Evolutionary conservation across 2,329 filamentous ascomycete species (phyloP).

Genomic region (Penicillium sp.): DNA sequence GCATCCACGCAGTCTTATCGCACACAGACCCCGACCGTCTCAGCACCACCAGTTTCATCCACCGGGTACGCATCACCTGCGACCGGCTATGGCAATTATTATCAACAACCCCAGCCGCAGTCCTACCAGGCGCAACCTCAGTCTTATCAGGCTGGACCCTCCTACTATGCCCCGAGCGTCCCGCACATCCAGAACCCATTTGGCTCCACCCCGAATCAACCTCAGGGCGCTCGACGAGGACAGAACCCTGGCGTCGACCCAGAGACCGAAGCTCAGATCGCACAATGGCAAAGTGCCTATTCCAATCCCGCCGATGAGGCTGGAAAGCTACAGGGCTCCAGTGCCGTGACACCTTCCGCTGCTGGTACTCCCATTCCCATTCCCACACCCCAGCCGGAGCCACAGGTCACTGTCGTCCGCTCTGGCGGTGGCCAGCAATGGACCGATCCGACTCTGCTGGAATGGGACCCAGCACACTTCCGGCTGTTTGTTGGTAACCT

Average conservation of each 20-base stretch:
- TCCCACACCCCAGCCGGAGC: slow-evolving; percentile 42
- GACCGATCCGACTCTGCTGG: slow-evolving; percentile 83
- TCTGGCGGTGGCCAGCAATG: slow-evolving; percentile 89
- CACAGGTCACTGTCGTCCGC: slow-evolving; percentile 82
- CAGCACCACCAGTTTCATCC: slow-evolving; percentile 38
- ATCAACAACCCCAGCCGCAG: slow-evolving; percentile 41
- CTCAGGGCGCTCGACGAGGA: slow-evolving; percentile 36
- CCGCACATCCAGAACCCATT: slow-evolving; percentile 83
- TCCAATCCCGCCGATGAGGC: slow-evolving; percentile 47
- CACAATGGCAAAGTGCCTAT: slow-evolving; percentile 93
- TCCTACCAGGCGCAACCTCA: slow-evolving; percentile 36
- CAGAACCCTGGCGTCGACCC: slow-evolving; percentile 59
- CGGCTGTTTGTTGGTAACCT: slow-evolving; percentile 96
- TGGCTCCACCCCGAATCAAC: slow-evolving; percentile 48
- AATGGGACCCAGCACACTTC: slow-evolving; percentile 95
- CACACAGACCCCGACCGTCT: slow-evolving; percentile 40
- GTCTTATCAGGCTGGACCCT: slow-evolving; percentile 34
- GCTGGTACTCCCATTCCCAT: slow-evolving; percentile 48
- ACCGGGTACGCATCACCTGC: slow-evolving; percentile 36
- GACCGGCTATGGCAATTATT: slow-evolving; percentile 45
- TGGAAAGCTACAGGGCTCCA: slow-evolving; percentile 43
- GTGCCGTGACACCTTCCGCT: slow-evolving; percentile 32
- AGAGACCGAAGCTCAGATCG: slow-evolving; percentile 87
- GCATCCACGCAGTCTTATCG: slow-evolving; percentile 46
- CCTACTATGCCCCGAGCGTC: slow-evolving; percentile 58